Percentiles rank a stretch among this genome's conserved stretches.
Evolutionary conservation across 805 yeast genomes (phyloP).

Genomic region (Starmera quercuum): DNA sequence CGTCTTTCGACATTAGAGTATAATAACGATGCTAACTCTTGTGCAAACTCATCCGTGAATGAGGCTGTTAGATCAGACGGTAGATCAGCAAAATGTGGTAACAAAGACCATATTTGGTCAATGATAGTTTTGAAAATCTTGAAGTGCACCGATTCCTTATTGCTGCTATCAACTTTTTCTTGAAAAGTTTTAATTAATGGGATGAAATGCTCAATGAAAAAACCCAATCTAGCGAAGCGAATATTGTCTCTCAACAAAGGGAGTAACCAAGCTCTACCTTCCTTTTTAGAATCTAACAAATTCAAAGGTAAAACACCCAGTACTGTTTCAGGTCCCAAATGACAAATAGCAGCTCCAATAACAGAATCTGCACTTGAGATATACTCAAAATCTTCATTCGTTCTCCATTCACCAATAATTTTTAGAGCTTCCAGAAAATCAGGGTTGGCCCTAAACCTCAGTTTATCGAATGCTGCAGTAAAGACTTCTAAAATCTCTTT

Average conservation of each 20-base stretch:
- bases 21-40: slow-evolving; percentile 61
- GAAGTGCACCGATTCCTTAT: slow-evolving; percentile 54
- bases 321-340: slow-evolving; percentile 83
- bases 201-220: slow-evolving; percentile 52
- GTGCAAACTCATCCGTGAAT: slow-evolving; percentile 74
- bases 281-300: slow-evolving; percentile 42
- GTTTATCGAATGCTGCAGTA: slow-evolving; percentile 51
- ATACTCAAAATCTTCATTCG: slow-evolving; percentile 59
- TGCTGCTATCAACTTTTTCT: slow-evolving; percentile 33
- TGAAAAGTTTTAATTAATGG: slow-evolving; percentile 59
- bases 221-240: slow-evolving; percentile 58
- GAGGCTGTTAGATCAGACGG: slow-evolving; percentile 64
- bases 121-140: slow-evolving; percentile 80
- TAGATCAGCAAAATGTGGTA: slow-evolving; percentile 84
- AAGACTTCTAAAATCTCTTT: slow-evolving; percentile 65
- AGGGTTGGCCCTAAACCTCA: slow-evolving; percentile 63
- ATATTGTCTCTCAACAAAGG: slow-evolving; percentile 87
- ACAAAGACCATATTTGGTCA: slow-evolving; percentile 87
- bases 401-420: slow-evolving; percentile 79
- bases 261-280: slow-evolving; percentile 94
- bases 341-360: slow-evolving; percentile 68
- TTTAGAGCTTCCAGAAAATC: slow-evolving; percentile 59
- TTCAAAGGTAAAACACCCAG: slow-evolving; percentile 72
- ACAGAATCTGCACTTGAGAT: slow-evolving; percentile 75
- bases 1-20: slow-evolving; percentile 73